phyloP scores from a whole-genome alignment of 2,329 filamentous ascomycete genomes.

The Drechslerella stenobrocha region DNA sequence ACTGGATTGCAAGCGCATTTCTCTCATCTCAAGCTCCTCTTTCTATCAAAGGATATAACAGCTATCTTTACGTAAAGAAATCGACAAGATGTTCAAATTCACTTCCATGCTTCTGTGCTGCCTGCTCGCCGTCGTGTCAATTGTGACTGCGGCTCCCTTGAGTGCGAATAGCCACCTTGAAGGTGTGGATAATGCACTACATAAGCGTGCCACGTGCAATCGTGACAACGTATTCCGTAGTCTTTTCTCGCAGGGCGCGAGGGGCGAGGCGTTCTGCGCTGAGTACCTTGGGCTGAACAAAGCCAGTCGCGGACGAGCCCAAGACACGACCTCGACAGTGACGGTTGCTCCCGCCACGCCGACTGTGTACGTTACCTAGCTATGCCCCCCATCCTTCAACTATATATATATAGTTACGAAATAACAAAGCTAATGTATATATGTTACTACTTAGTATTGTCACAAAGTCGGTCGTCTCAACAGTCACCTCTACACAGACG shows the following conservation, averaged over 20 bases:
- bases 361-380: too few species aligned
- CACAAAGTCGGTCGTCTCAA: neutral
- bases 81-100: too few species aligned
- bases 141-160: conserved; percentile 1
- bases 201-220: neutral
- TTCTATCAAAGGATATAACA: neutral
- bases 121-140: neutral
- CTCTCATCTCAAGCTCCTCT: neutral
- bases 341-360: too few species aligned
- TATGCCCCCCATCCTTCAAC: too few species aligned
- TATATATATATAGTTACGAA: neutral
- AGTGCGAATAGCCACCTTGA: conserved; percentile 1
- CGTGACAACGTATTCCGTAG: neutral
- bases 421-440: neutral
- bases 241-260: neutral
- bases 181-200: neutral
- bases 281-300: neutral
- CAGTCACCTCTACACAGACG: neutral
- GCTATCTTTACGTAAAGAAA: too few species aligned
- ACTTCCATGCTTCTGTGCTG: conserved; percentile 7
- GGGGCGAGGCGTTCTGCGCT: neutral
- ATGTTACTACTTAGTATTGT: neutral
- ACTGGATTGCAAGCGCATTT: conserved; percentile 2
- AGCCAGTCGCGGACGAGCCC: too few species aligned
- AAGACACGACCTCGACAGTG: too few species aligned